Base-by-base conservation (phyloP, 345 rosid genomes). In the Carallia brachiata region DNA sequence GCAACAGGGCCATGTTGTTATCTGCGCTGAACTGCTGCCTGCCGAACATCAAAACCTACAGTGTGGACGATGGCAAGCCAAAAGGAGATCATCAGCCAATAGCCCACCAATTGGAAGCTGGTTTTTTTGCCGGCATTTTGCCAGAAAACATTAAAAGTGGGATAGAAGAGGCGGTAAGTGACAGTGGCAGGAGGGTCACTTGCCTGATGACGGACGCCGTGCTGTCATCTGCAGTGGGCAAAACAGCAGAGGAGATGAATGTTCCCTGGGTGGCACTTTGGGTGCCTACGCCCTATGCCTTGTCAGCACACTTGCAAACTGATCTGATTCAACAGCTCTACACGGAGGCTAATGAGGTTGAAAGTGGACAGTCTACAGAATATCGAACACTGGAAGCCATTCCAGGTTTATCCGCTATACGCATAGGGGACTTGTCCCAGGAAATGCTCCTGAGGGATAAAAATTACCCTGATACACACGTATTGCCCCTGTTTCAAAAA, bases 231-330 rank as follows among this genome's bases (percentile, higher is more conserved):
- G 13, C 8, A 8, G 19, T 61, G n/a, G 19, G 32, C 5, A 48
- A 28, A 18, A 16, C 59, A 10, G 73, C 73, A 1, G 19, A 61
- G 36, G 48, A 61, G 4, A 60, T 62, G 60, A 52, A 19, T 30
- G 19, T 70, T 23, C 59, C 32, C 3, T 70, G 73, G 73, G 28
- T 59, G 6, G 47, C 59, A 2, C 36, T 48, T 34, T 61, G 58
- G 66, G 60, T 50, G 5, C 7, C 48, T 19, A 34, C 73, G 2
- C 73, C 73, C 10, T 32, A 18, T 13, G 17, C 57, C 7, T 18
- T 61, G 6, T 18, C 48, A 12, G 19, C 31, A 6, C 48, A 4
- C 30, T 19, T 52, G 16, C 50, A 50, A 6, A 0, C 19, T 5
- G 61, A 70, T 19, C 6, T 31, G 34, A 48, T 70, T 30, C 48